Percentiles rank a stretch among this genome's conserved stretches.
Evolutionary conservation across 176 grass and related monocot species (phyloP).

Genomic region (Aegilops tauschii): DNA sequence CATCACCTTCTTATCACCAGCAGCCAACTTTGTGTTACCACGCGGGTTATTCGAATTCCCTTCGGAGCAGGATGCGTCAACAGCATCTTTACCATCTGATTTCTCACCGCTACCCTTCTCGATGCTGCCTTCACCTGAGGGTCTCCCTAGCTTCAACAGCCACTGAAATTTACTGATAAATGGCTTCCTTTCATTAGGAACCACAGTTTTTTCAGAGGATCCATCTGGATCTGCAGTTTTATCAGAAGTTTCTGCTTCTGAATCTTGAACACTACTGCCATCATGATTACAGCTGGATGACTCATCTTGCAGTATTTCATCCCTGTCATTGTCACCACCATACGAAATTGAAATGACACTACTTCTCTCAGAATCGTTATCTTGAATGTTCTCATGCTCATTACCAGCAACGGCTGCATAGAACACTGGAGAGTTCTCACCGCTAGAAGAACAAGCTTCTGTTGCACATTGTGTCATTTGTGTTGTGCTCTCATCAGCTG

Average conservation of each 20-base stretch:
- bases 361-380: conserved; percentile 70
- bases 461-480: conserved; percentile 26
- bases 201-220: conserved; percentile 8
- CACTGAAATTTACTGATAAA: conserved; percentile 77
- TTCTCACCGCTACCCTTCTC: conserved; percentile 41
- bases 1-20: conserved; percentile 73
- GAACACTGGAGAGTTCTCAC: conserved; percentile 54
- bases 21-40: conserved; percentile 34
- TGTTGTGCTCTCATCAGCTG: neutral
- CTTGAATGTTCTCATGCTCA: conserved; percentile 44
- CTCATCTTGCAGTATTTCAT: conserved; percentile 38
- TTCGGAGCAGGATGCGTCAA: conserved; percentile 12
- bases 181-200: conserved; percentile 59
- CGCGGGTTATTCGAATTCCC: conserved; percentile 24
- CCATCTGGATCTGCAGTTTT: conserved; percentile 29
- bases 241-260: conserved; percentile 10
- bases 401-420: conserved; percentile 36
- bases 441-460: conserved; percentile 45
- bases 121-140: conserved; percentile 36
- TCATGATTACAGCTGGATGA: conserved; percentile 27
- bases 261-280: conserved; percentile 34
- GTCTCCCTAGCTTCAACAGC: conserved; percentile 70
- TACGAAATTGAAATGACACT: conserved; percentile 72
- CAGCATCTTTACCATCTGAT: conserved; percentile 23
- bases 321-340: conserved; percentile 51